Percentiles rank a stretch among this genome's conserved stretches.
Evolutionary conservation across 768 basidiomycete species (phyloP).

Genomic region (Lepiota brunneoincarnata): DNA sequence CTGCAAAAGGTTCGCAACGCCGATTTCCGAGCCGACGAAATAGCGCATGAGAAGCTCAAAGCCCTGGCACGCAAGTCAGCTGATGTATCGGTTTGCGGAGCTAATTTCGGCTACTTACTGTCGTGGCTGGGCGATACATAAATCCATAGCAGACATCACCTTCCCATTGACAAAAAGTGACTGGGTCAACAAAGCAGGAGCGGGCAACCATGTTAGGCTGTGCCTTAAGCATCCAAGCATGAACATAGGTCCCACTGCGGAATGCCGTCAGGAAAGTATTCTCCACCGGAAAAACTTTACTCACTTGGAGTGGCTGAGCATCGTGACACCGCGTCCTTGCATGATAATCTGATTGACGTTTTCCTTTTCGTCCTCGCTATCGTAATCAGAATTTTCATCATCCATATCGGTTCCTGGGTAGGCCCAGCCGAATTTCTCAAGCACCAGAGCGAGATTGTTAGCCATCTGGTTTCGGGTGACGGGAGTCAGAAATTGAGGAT

Average conservation of each 20-base stretch:
- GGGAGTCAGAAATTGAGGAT: constrained; percentile 69
- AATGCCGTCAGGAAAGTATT: constrained; percentile 5
- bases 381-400: constrained; percentile 11
- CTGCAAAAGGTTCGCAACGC: constrained; percentile 81
- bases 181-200: constrained; percentile 90
- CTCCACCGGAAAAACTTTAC: constrained; percentile 18
- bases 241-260: constrained; percentile 71
- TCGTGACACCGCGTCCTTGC: constrained; percentile 54
- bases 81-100: constrained; percentile 23
- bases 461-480: constrained; percentile 62
- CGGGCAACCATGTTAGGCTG: constrained; percentile 65
- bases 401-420: constrained; percentile 21
- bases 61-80: constrained; percentile 43
- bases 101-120: constrained; percentile 38
- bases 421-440: constrained; percentile 67
- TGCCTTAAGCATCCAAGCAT: constrained; percentile 88
- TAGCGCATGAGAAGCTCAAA: constrained; percentile 81
- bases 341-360: constrained; percentile 18
- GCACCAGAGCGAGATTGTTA: constrained; percentile 49
- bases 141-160: constrained; percentile 94
- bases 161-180: constrained; percentile 92
- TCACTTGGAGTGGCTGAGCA: constrained; percentile 89
- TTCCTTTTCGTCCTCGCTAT: constrained; percentile 25
- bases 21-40: constrained; percentile 85
- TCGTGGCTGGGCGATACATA: constrained; percentile 67